Evolutionary conservation across 1,139 yeast genomes (phyloP).

Genomic region (Meyerozyma smithsonii): DNA sequence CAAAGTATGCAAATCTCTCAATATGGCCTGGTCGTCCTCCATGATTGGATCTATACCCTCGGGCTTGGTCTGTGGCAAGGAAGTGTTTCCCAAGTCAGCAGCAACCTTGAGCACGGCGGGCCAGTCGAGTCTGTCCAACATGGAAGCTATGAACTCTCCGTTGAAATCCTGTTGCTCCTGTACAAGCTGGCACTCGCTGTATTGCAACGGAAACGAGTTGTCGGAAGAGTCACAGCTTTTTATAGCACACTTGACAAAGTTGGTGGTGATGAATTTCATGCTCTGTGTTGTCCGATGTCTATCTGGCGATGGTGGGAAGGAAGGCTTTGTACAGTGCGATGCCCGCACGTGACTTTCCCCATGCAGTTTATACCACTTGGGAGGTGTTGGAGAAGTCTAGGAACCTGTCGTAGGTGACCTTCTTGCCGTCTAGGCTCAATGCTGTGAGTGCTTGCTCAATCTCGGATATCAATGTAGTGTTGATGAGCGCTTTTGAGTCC

Average conservation of each 20-base stretch:
- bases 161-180: constrained; percentile 81
- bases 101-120: constrained; percentile 75
- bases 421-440: not conserved
- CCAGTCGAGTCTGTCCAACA: constrained; percentile 88
- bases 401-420: not conserved
- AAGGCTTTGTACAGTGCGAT: constrained; percentile 1
- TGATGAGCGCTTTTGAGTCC: not conserved
- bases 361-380: not conserved
- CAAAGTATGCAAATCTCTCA: constrained; percentile 72
- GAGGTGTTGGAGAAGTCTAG: not conserved
- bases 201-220: constrained; percentile 77
- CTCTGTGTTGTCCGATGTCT: not conserved
- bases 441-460: not conserved
- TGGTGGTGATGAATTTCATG: constrained; percentile 92
- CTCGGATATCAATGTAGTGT: not conserved
- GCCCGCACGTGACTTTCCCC: not conserved
- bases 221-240: constrained; percentile 71
- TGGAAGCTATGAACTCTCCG: constrained; percentile 71
- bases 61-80: constrained; percentile 64
- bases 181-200: constrained; percentile 64
- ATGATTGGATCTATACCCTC: constrained; percentile 48
- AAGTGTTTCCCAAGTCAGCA: constrained; percentile 62
- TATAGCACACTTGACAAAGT: constrained; percentile 92
- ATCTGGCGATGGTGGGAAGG: not conserved
- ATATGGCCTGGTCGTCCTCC: constrained; percentile 57